A percentile compares a stretch with the other conserved stretches of the same genome.
phyloP scores from a whole-genome alignment of 192 early-diverging fungal species.

The Podila epigama region DNA sequence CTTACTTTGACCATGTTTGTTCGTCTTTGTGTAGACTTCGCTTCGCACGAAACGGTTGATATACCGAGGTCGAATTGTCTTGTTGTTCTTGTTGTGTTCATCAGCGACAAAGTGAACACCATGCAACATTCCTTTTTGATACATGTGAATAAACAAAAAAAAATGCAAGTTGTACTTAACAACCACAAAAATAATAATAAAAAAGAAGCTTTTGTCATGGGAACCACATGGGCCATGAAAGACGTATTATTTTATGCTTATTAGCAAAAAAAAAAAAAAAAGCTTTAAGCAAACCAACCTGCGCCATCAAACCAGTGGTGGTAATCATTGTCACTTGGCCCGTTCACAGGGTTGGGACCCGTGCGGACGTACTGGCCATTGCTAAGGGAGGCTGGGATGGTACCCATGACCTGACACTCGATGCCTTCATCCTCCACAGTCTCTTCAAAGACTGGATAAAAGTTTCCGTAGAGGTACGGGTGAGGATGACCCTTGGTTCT shows the following conservation, averaged over 20 bases:
- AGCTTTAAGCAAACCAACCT: constrained; percentile 16
- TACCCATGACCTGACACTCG: constrained; percentile 31
- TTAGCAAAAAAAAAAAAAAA: background rate
- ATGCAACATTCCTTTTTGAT: constrained; percentile 30
- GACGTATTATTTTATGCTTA: background rate
- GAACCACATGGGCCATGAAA: background rate
- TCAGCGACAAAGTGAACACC: constrained; percentile 31
- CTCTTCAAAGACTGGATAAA: constrained; percentile 45
- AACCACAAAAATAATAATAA: background rate
- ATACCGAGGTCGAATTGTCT: constrained; percentile 24
- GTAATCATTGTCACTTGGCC: constrained; percentile 5
- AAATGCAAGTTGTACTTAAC: background rate
- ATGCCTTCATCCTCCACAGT: constrained; percentile 40
- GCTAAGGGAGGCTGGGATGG: constrained; percentile 22
- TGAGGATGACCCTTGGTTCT: constrained; percentile 18
- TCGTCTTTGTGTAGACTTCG: constrained; percentile 21
- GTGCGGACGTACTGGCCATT: constrained; percentile 36
- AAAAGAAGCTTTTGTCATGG: background rate
- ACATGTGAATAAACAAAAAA: background rate
- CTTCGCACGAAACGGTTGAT: constrained; percentile 41
- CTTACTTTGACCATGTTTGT: constrained; percentile 8
- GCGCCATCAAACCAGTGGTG: constrained; percentile 34
- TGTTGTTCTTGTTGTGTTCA: background rate
- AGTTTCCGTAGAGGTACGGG: constrained; percentile 38
- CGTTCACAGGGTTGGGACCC: constrained; percentile 28